Base-by-base conservation (phyloP, 108 stramenopile species). In the Cyclostephanos tholiformis region DNA sequence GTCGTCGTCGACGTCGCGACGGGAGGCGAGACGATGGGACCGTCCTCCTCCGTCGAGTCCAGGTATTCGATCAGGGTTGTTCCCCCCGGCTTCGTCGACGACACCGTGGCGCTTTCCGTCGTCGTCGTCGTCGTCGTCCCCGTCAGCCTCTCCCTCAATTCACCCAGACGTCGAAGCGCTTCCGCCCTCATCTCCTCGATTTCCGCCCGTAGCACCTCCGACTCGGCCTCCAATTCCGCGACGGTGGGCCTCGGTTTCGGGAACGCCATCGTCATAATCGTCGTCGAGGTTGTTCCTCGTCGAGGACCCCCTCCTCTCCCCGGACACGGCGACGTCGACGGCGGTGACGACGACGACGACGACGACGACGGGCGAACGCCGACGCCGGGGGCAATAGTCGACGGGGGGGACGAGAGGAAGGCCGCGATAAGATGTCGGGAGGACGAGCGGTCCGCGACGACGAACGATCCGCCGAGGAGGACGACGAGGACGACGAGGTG, bases 151-250 rank as follows among this genome's bases (percentile, higher is more conserved):
- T 85, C 83, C 44, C 77, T 75, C 32, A 92, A 53, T 4, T 74
- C 82, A 14, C 79, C 75, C 39, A 92, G 65, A 53, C 86, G 82
- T 26, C 81, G 55, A 51, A 84, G 43, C 1, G 91, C 91, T 71
- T 90, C 91, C 46, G 79, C 23, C 48, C 82, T 69, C 84, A 92
- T 69, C 20, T 70, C 82, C 59, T 80, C 86, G 68, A 90, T 92
- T 36, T 90, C 88, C 41, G 75, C 53, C 48, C 85, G 75, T 46
- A 93, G 52, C 11, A 51, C 43, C 49, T 79, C 78, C 22, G 79
- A 79, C 66, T 83, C 82, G 32, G 67, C 75, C 29, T 83, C 64
- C 41, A 79, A 74, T 49, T 78, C 73, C 25, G 72, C 72, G 13
- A 78, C 62, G 22, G 81, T 73, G 30, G 44, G 13, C 44, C 44